phyloP scores from a whole-genome alignment of 176 grass and related monocot species.

The Melocanna baccifera region DNA sequence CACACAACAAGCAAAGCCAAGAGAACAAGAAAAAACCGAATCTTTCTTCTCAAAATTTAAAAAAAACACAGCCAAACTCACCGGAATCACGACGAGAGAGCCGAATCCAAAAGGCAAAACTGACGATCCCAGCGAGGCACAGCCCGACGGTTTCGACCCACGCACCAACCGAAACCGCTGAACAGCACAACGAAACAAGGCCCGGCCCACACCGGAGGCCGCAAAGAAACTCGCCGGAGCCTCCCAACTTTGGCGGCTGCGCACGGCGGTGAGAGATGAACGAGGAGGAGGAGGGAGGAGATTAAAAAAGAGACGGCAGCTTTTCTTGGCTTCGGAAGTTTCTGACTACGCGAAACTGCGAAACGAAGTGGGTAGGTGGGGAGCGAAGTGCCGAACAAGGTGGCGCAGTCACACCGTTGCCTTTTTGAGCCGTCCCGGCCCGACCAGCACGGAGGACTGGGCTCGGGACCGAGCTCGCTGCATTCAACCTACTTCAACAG shows the following conservation, averaged over 20 bases:
- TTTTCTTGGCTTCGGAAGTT: neutral
- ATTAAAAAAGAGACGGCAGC: neutral
- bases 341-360: neutral
- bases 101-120: neutral
- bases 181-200: neutral
- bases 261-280: neutral
- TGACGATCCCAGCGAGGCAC: neutral
- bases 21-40: neutral
- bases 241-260: neutral
- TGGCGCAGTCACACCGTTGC: constrained; percentile 14
- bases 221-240: neutral
- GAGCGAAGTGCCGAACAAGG: neutral
- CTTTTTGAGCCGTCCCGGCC: neutral
- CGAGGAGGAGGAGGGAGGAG: neutral
- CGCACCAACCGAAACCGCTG: too few species aligned
- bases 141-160: neutral
- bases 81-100: neutral
- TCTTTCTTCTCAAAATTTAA: neutral
- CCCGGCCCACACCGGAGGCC: neutral
- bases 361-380: too few species aligned
- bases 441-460: neutral
- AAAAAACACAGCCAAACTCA: neutral
- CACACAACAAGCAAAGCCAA: neutral
- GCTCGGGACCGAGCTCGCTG: neutral
- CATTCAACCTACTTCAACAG: too few species aligned